Conservation (phyloP, 305 asterid genomes). For the Petunia hybrid region DNA sequence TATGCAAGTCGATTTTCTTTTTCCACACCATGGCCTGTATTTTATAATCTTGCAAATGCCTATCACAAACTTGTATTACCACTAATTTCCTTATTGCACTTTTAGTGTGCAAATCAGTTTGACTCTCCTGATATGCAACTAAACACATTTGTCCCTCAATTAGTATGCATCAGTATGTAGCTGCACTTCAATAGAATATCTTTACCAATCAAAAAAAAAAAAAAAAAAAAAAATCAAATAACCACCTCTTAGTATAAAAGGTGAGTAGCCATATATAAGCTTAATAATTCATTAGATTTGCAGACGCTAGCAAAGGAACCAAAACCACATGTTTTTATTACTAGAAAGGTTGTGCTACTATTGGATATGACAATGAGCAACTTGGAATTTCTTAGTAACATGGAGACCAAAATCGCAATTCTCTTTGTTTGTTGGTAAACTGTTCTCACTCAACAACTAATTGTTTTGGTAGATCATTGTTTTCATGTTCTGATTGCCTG, state of each 20-base stretch:
- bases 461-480: too few relatives aligned
- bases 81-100: neutral
- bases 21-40: neutral
- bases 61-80: neutral
- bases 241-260: neutral
- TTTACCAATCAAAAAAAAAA: too few relatives aligned
- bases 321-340: neutral
- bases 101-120: neutral
- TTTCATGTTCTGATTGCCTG: too few relatives aligned
- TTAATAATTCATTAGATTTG: neutral
- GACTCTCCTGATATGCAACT: neutral
- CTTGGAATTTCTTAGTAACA: neutral
- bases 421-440: neutral
- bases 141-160: neutral
- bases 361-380: neutral
- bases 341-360: neutral
- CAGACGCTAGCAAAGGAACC: neutral
- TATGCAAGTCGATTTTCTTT: neutral
- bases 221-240: too few relatives aligned
- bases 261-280: neutral
- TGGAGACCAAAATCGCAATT: neutral
- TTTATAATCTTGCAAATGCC: neutral
- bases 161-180: too few relatives aligned
- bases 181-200: too few relatives aligned
- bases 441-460: too few relatives aligned